Conservation (phyloP, 164 flowering plant species). For the Taxillus chinensis region DNA sequence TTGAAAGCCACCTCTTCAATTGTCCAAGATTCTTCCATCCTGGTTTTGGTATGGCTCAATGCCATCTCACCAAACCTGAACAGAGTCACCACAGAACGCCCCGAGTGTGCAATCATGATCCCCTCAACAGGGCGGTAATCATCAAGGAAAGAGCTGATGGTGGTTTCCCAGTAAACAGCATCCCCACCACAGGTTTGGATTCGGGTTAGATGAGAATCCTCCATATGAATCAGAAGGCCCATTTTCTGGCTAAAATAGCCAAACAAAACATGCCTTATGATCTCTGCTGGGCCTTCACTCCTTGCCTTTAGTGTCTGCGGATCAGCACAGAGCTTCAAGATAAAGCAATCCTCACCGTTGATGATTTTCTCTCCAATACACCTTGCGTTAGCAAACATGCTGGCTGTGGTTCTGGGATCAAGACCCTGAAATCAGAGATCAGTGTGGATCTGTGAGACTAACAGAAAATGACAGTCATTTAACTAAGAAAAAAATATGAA, state of each 20-base stretch:
- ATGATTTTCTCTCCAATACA: conserved; percentile 65
- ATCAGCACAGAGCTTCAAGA: conserved; percentile 57
- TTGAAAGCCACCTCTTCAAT: conserved; percentile 81
- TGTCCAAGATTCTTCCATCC: conserved; percentile 83
- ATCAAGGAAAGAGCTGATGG: conserved; percentile 59
- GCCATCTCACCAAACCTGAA: conserved; percentile 75
- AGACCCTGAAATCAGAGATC: conserved; percentile 39
- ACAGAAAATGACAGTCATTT: neutral
- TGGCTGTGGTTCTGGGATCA: conserved; percentile 66
- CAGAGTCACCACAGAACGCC: conserved; percentile 62
- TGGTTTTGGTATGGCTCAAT: conserved; percentile 71
- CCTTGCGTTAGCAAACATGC: conserved; percentile 49
- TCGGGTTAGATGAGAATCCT: conserved; percentile 70
- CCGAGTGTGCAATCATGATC: conserved; percentile 70
- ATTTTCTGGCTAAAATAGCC: conserved; percentile 74
- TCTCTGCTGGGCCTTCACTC: conserved; percentile 71
- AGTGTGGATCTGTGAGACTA: neutral
- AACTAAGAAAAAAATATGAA: neutral
- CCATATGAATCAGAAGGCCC: conserved; percentile 61
- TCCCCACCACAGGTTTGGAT: conserved; percentile 60
- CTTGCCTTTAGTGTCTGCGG: conserved; percentile 55
- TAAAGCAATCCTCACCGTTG: conserved; percentile 69
- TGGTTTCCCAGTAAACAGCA: conserved; percentile 80
- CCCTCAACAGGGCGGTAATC: conserved; percentile 72
- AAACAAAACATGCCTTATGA: conserved; percentile 55